Conservation (phyloP, 257 asterid species). For the Anisodus acutangulus region DNA sequence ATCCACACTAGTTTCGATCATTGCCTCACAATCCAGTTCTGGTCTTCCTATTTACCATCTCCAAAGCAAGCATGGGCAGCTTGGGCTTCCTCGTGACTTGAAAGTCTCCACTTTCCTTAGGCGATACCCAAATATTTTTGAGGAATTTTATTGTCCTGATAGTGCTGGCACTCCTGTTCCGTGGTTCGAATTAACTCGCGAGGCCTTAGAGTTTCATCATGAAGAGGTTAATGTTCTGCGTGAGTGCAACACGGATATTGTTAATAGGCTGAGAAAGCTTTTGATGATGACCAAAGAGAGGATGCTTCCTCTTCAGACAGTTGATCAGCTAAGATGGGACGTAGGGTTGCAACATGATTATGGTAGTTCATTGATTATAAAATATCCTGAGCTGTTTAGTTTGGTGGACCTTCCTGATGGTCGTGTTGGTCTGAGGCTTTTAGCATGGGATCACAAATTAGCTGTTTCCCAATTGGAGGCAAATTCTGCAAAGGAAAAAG, state of each 20-base stretch:
- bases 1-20: slow-evolving; percentile 56
- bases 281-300: slow-evolving; percentile 75
- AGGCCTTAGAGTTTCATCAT: slow-evolving; percentile 49
- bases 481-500: slow-evolving; percentile 36
- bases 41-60: slow-evolving; percentile 72
- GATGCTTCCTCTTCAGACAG: slow-evolving; percentile 73
- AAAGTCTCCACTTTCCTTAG: slow-evolving; percentile 77
- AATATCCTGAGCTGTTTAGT: slow-evolving; percentile 59
- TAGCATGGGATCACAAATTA: slow-evolving; percentile 64
- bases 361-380: slow-evolving; percentile 41
- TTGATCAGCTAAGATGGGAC: slow-evolving; percentile 90
- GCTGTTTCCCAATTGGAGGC: slow-evolving; percentile 69
- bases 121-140: slow-evolving; percentile 75
- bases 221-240: slow-evolving; percentile 48
- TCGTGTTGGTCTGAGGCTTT: slow-evolving; percentile 68
- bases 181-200: slow-evolving; percentile 62
- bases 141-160: slow-evolving; percentile 62
- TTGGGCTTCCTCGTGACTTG: slow-evolving; percentile 66
- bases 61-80: slow-evolving; percentile 53
- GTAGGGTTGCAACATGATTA: slow-evolving; percentile 77
- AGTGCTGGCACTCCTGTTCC: slow-evolving; percentile 85
- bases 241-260: slow-evolving; percentile 55
- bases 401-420: slow-evolving; percentile 63
- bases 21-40: slow-evolving; percentile 55
- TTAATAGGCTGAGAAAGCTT: slow-evolving; percentile 69